phyloP scores from a whole-genome alignment of 164 flowering plant genomes.

The Euptelea pleiosperma region DNA sequence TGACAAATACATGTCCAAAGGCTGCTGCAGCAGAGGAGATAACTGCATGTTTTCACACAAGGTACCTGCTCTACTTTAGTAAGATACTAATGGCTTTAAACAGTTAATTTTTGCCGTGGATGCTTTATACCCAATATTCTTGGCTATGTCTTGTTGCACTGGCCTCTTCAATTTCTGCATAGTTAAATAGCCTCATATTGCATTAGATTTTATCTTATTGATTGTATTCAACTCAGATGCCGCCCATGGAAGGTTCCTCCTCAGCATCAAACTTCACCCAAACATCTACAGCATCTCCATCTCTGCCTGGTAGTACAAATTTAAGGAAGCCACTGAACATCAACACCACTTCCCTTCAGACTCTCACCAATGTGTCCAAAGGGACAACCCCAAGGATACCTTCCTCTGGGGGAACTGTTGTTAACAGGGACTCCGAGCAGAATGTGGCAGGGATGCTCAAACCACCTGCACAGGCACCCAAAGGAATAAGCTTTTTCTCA shows the following conservation, averaged over 20 bases:
- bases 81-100: neutral
- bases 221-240: neutral
- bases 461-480: slow-evolving; percentile 37
- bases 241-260: slow-evolving; percentile 23
- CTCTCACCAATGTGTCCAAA: slow-evolving; percentile 9
- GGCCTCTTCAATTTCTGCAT: too few species aligned
- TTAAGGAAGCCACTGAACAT: slow-evolving; percentile 18
- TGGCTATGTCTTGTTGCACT: too few species aligned
- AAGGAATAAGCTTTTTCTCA: slow-evolving; percentile 47
- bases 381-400: slow-evolving; percentile 1
- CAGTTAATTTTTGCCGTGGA: neutral
- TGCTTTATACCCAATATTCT: too few species aligned
- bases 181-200: neutral
- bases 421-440: slow-evolving; percentile 21
- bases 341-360: slow-evolving; percentile 9
- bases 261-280: slow-evolving; percentile 24
- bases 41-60: slow-evolving; percentile 79
- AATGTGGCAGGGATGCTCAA: slow-evolving; percentile 16
- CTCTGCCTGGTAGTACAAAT: slow-evolving; percentile 16
- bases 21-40: slow-evolving; percentile 68
- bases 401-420: slow-evolving; percentile 11
- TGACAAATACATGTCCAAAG: slow-evolving; percentile 41
- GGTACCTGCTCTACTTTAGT: slow-evolving; percentile 34
- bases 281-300: slow-evolving; percentile 22
- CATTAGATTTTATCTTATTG: neutral